Conservation (phyloP, 2,329 filamentous ascomycete species). For the Fusarium staphyleae region DNA sequence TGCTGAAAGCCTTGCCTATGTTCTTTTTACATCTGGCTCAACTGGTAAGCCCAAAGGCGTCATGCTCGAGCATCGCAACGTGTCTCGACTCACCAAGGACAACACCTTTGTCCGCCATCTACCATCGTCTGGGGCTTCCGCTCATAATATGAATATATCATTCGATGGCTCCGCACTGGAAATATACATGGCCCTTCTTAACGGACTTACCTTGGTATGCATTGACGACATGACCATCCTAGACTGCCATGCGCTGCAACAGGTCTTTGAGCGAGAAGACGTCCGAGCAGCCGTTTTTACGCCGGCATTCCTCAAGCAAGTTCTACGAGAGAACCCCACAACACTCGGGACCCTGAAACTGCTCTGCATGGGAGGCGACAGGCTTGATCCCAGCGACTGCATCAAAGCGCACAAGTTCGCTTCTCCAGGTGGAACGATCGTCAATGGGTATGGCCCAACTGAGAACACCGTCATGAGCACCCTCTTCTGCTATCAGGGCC, state of each 20-base stretch:
- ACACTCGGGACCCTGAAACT: constrained; percentile 2
- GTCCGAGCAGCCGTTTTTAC: constrained; percentile 20
- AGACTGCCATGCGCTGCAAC: constrained; percentile 3
- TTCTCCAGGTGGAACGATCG: neutral
- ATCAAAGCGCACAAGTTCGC: neutral
- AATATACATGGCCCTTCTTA: constrained; percentile 17
- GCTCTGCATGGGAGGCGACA: constrained; percentile 33
- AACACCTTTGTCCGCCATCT: neutral
- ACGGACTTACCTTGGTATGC: constrained; percentile 19
- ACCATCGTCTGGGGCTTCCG: neutral
- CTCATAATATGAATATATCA: constrained; percentile 17
- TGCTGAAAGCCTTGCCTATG: constrained; percentile 25
- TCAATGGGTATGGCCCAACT: constrained; percentile 30
- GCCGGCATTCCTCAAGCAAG: constrained; percentile 33
- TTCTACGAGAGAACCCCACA: constrained; percentile 13
- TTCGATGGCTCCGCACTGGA: constrained; percentile 21
- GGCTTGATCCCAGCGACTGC: constrained; percentile 15
- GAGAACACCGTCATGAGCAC: constrained; percentile 27
- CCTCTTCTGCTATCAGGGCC: neutral
- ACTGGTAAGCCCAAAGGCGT: constrained; percentile 36
- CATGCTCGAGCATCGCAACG: constrained; percentile 22
- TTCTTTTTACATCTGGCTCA: constrained; percentile 38
- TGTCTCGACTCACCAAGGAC: constrained; percentile 1
- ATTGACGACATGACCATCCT: constrained; percentile 12
- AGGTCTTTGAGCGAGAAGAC: constrained; percentile 14